Evolutionary conservation across 306 rosid species (phyloP).

Genomic region (Quercus agrifolia): DNA sequence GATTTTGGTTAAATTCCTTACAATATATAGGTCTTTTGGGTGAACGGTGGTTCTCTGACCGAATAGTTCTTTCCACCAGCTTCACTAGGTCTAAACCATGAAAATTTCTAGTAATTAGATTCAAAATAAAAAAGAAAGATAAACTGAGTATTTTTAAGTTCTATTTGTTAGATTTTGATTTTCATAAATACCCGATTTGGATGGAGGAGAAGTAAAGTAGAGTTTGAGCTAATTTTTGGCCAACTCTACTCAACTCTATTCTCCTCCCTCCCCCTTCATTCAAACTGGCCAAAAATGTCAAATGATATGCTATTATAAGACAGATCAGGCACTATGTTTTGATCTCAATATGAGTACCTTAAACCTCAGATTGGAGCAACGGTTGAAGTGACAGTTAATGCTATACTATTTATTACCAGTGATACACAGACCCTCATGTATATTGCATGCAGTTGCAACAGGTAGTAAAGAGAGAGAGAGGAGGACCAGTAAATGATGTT

Average conservation of each 20-base stretch:
- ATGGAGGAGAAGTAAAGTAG: too few species aligned
- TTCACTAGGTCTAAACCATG: conserved; percentile 59
- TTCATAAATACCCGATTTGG: background rate
- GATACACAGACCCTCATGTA: background rate
- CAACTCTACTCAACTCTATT: background rate
- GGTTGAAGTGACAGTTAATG: background rate
- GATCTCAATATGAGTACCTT: background rate
- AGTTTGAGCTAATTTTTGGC: too few species aligned
- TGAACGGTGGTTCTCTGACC: conserved; percentile 45
- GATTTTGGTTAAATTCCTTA: too few species aligned
- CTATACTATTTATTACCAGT: background rate
- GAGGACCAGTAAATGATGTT: conserved; percentile 62
- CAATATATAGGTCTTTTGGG: conserved; percentile 73
- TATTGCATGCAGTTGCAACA: background rate
- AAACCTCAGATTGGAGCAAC: background rate
- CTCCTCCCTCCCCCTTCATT: background rate
- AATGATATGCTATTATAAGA: background rate
- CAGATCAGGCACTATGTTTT: background rate
- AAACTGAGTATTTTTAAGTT: background rate
- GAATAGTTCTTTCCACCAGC: conserved; percentile 62
- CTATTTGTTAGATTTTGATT: background rate
- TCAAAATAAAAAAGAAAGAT: background rate
- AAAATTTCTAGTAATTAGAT: background rate
- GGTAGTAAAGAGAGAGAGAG: background rate
- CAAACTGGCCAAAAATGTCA: too few species aligned